Conservation (phyloP, 768 basidiomycete genomes). For the Coprinopsis strossmayeri region DNA sequence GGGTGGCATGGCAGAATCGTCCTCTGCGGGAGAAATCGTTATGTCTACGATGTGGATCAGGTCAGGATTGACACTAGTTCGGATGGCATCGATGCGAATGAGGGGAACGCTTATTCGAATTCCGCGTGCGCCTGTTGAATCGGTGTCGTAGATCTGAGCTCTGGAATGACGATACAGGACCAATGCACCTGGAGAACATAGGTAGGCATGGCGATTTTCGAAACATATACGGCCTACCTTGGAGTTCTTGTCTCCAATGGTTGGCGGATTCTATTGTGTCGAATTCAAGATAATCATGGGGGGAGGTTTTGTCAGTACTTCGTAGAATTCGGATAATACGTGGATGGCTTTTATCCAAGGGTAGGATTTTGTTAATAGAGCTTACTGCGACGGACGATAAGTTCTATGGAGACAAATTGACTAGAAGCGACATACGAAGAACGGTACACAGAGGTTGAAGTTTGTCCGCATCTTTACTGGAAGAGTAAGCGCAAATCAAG, state of each 20-base stretch:
- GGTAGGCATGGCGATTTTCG: no score
- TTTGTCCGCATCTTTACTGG: constrained; percentile 46
- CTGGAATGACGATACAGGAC: no score
- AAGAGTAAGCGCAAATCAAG: constrained; percentile 52
- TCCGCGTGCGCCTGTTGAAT: no score
- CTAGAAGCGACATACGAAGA: constrained; percentile 32
- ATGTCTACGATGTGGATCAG: neutral
- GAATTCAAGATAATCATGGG: constrained; percentile 34
- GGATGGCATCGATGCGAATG: neutral
- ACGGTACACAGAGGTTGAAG: constrained; percentile 48
- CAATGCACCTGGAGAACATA: no score
- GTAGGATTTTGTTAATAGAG: neutral
- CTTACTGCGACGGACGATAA: neutral
- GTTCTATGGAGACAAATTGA: neutral
- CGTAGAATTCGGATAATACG: constrained; percentile 16
- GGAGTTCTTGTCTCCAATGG: constrained; percentile 44
- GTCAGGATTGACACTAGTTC: neutral
- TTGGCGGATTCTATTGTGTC: constrained; percentile 51
- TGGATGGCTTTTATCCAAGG: neutral
- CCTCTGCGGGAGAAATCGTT: neutral
- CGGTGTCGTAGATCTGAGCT: no score
- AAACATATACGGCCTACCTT: constrained; percentile 22
- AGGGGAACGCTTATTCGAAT: neutral
- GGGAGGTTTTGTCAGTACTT: constrained; percentile 15
- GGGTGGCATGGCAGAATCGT: neutral